Percentiles rank a stretch among this genome's conserved stretches.
Evolutionary conservation across 139 green algal genomes (phyloP).

Genomic region (Coelastrella sp.): DNA sequence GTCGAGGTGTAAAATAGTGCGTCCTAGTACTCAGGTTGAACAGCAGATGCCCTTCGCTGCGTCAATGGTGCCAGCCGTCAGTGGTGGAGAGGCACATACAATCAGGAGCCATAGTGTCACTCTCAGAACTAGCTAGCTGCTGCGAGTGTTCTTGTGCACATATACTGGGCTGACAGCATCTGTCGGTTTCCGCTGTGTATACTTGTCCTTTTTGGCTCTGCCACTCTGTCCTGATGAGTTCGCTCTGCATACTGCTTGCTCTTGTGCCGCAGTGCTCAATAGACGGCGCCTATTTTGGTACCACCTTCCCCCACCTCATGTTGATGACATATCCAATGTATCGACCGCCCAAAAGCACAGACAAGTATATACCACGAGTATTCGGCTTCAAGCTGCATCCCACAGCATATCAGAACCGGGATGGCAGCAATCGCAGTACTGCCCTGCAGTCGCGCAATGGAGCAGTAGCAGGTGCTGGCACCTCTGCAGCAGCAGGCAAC

Average conservation of each 20-base stretch:
- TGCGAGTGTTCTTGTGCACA: background rate
- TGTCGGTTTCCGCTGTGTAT: background rate
- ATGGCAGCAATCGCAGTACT: background rate
- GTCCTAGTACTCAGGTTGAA: too few species aligned
- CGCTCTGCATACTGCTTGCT: background rate
- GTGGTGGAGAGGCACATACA: too few species aligned
- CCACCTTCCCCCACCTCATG: slow-evolving; percentile 96
- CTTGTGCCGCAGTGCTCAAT: slow-evolving; percentile 69
- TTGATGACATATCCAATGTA: slow-evolving; percentile 91
- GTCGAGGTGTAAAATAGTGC: too few species aligned
- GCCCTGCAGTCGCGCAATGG: background rate
- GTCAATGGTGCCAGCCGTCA: too few species aligned
- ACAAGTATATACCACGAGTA: slow-evolving; percentile 86
- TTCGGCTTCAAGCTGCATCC: slow-evolving; percentile 97
- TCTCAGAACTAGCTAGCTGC: background rate
- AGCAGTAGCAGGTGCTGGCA: background rate
- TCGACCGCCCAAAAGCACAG: slow-evolving; percentile 67
- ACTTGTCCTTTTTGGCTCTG: too few species aligned
- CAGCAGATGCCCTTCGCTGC: too few species aligned
- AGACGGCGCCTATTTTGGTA: slow-evolving; percentile 97
- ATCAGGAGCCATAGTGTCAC: too few species aligned
- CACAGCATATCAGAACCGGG: slow-evolving; percentile 52
- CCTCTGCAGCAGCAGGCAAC: slow-evolving; percentile 16
- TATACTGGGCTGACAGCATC: background rate
- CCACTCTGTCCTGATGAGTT: too few species aligned